phyloP scores from a whole-genome alignment of 2,329 filamentous ascomycete species.

The Ceratocystis diversiconidia region DNA sequence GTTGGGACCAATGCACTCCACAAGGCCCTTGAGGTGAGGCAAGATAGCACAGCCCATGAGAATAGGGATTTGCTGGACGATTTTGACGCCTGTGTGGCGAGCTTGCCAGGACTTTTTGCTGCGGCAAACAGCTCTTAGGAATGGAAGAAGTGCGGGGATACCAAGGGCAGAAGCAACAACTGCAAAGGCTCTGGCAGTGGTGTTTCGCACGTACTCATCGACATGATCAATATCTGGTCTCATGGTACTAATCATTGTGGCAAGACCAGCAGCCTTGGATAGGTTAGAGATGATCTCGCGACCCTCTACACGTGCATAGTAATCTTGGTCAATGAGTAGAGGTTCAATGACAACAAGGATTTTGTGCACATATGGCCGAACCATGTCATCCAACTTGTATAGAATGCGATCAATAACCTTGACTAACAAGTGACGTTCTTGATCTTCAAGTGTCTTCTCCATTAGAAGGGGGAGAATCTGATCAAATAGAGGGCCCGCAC shows the following conservation, averaged over 20 bases:
- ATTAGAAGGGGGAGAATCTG: conserved; percentile 93
- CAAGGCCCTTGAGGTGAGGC: conserved; percentile 86
- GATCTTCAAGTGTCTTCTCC: conserved; percentile 95
- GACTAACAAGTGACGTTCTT: conserved; percentile 93
- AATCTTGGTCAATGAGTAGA: conserved; percentile 97
- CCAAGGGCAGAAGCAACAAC: conserved; percentile 93
- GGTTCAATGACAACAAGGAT: conserved; percentile 98
- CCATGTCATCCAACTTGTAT: conserved; percentile 95
- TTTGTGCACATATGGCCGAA: conserved; percentile 93
- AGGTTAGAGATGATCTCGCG: conserved; percentile 98
- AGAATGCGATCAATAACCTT: conserved; percentile 98
- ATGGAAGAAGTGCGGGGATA: conserved; percentile 87
- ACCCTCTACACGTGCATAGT: conserved; percentile 95
- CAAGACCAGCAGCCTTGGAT: conserved; percentile 87
- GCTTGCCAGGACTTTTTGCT: conserved; percentile 99
- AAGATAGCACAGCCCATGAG: conserved; percentile 96
- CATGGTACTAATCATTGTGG: conserved; percentile 99
- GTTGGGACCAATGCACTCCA: conserved; percentile 92
- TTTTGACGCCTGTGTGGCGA: conserved; percentile 94
- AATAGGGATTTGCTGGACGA: conserved; percentile 96
- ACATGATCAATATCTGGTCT: conserved; percentile 96
- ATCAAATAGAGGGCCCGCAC: conserved; percentile 86
- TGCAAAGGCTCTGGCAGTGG: conserved; percentile 89
- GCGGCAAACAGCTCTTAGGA: conserved; percentile 86
- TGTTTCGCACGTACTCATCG: conserved; percentile 96